Evolutionary conservation across 2,329 filamentous ascomycete genomes (phyloP).

Genomic region (Phoma herbarum): DNA sequence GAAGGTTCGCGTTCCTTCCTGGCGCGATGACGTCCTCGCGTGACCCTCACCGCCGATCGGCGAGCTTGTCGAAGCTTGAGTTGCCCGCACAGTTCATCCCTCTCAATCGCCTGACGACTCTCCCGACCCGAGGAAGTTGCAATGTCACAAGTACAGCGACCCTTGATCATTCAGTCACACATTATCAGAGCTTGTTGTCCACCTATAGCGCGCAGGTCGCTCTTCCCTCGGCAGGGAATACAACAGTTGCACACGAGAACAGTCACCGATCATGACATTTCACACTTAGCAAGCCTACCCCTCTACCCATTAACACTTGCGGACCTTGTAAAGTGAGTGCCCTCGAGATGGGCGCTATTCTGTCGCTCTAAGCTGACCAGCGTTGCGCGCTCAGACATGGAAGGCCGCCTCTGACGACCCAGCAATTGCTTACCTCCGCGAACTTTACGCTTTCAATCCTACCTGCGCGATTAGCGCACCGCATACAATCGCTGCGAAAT

Average conservation of each 20-base stretch:
- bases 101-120: neutral
- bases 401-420: constrained; percentile 81
- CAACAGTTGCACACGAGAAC: constrained; percentile 51
- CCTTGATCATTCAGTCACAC: constrained; percentile 49
- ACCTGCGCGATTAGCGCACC: constrained; percentile 89
- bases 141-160: constrained; percentile 47
- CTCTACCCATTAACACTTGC: constrained; percentile 84
- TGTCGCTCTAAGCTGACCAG: constrained; percentile 17
- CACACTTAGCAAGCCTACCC: constrained; percentile 76
- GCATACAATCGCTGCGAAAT: constrained; percentile 91
- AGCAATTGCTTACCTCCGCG: constrained; percentile 84
- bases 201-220: constrained; percentile 27
- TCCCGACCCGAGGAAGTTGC: neutral
- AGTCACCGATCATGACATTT: constrained; percentile 76
- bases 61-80: constrained; percentile 21
- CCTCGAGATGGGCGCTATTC: neutral
- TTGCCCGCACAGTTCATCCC: constrained; percentile 3
- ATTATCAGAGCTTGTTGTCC: constrained; percentile 48
- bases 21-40: constrained; percentile 7
- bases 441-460: constrained; percentile 95
- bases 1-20: too few relatives aligned
- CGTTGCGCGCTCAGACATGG: constrained; percentile 65
- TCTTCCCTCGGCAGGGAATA: constrained; percentile 29
- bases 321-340: constrained; percentile 81
- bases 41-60: constrained; percentile 12